phyloP scores from a whole-genome alignment of 371 early-diverging fungal genomes.

The Nosema granulosis region DNA sequence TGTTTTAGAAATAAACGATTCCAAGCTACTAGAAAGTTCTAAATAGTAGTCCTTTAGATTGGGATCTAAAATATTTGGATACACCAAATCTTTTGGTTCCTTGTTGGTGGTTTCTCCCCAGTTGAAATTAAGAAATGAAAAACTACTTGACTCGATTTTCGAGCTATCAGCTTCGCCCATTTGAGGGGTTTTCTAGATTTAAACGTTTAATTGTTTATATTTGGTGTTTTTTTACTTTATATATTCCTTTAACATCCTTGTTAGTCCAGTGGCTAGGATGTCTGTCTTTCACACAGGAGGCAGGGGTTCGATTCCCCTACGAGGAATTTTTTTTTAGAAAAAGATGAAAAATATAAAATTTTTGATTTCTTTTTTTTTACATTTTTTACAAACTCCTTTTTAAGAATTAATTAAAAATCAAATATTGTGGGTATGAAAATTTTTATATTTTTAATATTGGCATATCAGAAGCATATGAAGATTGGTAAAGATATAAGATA shows the following conservation, averaged over 20 bases:
- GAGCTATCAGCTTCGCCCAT: not conserved
- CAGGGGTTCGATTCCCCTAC: slow-evolving; percentile 54
- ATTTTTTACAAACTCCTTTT: no score
- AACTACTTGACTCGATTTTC: slow-evolving; percentile 6
- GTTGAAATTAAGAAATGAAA: slow-evolving; percentile 22
- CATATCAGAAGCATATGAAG: no score
- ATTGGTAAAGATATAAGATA: no score
- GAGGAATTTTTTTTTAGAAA: slow-evolving; percentile 35
- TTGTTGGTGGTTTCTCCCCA: not conserved
- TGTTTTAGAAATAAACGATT: slow-evolving; percentile 25
- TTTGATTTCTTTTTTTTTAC: no score
- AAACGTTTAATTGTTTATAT: not conserved
- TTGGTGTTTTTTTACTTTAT: not conserved
- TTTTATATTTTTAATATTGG: no score
- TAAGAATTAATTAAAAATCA: no score
- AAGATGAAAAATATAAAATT: no score
- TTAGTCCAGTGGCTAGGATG: slow-evolving; percentile 54
- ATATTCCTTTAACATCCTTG: slow-evolving; percentile 18
- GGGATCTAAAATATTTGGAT: slow-evolving; percentile 23
- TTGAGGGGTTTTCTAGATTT: not conserved
- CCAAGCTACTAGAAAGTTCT: slow-evolving; percentile 18
- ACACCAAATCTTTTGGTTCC: not conserved
- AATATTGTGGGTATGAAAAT: no score
- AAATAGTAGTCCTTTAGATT: slow-evolving; percentile 16
- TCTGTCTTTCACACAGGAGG: slow-evolving; percentile 55